These are phyloP conservation scores for Aspergillus biplanus DNA, from an alignment of 495 filamentous ascomycete species.

Conservation along the genomic window DNA sequence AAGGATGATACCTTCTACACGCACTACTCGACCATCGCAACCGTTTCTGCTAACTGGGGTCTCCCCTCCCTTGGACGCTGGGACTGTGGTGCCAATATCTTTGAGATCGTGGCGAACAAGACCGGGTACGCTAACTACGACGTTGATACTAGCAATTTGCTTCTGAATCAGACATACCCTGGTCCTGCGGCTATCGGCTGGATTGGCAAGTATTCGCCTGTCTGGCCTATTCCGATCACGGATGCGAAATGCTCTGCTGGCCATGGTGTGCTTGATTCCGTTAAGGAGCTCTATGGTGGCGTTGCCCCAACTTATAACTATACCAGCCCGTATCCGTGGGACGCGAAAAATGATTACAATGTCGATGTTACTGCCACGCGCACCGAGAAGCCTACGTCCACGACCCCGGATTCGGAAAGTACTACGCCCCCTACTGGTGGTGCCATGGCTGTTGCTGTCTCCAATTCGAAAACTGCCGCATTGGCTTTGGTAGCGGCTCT, in stretches of 20 bases:
- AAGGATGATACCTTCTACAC: conserved; percentile 70
- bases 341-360: conserved; percentile 14
- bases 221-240: conserved; percentile 50
- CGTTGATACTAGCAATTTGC: conserved; percentile 42
- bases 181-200: conserved; percentile 42
- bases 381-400: background rate
- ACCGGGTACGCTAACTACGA: conserved; percentile 53
- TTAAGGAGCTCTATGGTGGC: conserved; percentile 41
- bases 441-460: background rate
- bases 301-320: conserved; percentile 43
- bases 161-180: conserved; percentile 49
- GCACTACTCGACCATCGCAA: conserved; percentile 70
- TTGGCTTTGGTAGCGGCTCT: too few species aligned
- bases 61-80: conserved; percentile 65
- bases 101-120: conserved; percentile 52
- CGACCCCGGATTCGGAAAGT: background rate
- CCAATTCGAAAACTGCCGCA: background rate
- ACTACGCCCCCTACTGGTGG: background rate
- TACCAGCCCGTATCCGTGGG: conserved; percentile 39
- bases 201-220: conserved; percentile 30
- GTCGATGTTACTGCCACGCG: background rate
- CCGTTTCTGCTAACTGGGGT: conserved; percentile 67
- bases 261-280: conserved; percentile 44
- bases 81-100: conserved; percentile 68
- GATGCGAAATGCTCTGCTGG: conserved; percentile 47